Evolutionary conservation across 257 asterid species (phyloP), one percentile per base, ranked within the genome.

Genomic region (Solanum ahanhuiri): DNA sequence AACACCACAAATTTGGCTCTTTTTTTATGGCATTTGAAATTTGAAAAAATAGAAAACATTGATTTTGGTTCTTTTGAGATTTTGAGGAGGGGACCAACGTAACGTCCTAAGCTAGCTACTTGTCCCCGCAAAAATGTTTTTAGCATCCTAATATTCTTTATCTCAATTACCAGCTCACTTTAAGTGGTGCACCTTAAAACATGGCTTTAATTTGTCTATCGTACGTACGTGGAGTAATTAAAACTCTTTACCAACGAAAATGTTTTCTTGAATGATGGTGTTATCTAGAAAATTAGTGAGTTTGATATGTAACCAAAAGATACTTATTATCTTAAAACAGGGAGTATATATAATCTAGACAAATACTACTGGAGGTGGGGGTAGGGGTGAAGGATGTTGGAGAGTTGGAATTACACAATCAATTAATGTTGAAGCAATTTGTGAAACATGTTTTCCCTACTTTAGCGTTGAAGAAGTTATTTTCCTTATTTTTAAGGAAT

Each of bases 61-160:
- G 69, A 11, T 35, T 67, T 87, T 84, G 90, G 64, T 81, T 89
- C 85, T 89, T 86, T 89, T 88, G 92, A 88, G 12, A 64, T 58
- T n/a, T 83, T 63, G 39, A 7, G 66, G 66, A 33, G 95, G 93
- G 96, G 95, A 92, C 95, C 96, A 86, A 43, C 72, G 43, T 69
- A 86, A 43, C 84, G 79, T 70, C 88, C 91, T 88, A 69, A 57
- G 23, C 22, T 69, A 87, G 23, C 22, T 69, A 87, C 91, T 92
- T 93, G 94, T 88, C 91, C 87, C 90, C 91, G 90, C 93, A 86
- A 90, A 81, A 81, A 33, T 81, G 93, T 82, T 91, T 35, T 60
- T 45, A 48, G 86, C 43, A 18, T 89, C 88, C 31, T 48, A 54
- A 54, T 17, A 9, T 10, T 14, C 41, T 15, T 76, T 89, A 85